These are phyloP conservation scores for Boletus insuetus DNA, from an alignment of 768 basidiomycete genomes.

Conservation along the genomic window DNA sequence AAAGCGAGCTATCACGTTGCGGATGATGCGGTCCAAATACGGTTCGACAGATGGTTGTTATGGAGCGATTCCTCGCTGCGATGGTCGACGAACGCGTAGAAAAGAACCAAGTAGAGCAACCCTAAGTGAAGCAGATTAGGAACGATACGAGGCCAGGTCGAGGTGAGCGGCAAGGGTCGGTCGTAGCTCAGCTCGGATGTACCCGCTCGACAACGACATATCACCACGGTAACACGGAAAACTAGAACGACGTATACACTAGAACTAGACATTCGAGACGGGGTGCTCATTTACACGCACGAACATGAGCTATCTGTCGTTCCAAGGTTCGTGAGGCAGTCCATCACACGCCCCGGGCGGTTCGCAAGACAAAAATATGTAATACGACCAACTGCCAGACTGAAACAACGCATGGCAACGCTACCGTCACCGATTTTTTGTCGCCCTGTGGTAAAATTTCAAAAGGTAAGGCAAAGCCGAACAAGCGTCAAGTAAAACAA, in stretches of 20 bases:
- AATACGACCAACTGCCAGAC: not conserved
- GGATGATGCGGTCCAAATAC: not conserved
- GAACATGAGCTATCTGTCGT: not conserved
- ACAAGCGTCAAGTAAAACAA: not conserved
- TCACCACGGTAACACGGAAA: conserved; percentile 30
- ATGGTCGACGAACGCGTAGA: conserved; percentile 4
- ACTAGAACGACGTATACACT: not conserved
- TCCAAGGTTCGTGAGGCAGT: not conserved
- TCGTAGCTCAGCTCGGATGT: conserved; percentile 26
- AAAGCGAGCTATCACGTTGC: too few relatives aligned
- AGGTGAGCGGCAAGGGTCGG: not conserved
- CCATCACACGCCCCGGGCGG: too few relatives aligned
- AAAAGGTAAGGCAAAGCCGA: not conserved
- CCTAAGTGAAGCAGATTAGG: not conserved
- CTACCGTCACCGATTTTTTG: conserved; percentile 36
- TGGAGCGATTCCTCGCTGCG: not conserved
- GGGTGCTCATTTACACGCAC: not conserved
- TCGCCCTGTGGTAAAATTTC: conserved; percentile 34
- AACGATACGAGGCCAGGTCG: not conserved
- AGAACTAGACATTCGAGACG: not conserved
- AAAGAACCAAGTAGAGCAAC: not conserved
- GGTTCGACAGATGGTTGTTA: not conserved
- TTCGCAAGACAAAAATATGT: too few relatives aligned
- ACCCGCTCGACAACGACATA: conserved; percentile 24
- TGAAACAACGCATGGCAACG: not conserved